Evolutionary conservation across 164 flowering plant species (phyloP).

Genomic region (Buxus sempervirens): DNA sequence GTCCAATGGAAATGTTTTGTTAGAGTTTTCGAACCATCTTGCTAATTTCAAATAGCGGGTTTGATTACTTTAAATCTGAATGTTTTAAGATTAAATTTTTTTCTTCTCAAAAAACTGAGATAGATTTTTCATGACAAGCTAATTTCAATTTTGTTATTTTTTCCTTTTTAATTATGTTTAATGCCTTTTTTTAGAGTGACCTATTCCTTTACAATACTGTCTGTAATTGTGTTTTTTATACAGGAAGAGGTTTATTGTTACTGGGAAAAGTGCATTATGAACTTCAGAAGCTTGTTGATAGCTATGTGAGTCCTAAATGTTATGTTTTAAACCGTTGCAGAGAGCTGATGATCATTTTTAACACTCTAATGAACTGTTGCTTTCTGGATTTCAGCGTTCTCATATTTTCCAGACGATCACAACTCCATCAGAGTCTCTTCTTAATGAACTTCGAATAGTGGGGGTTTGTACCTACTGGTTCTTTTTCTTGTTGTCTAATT

Average conservation of each 20-base stretch:
- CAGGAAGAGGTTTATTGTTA: conserved; percentile 73
- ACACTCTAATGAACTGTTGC: background rate
- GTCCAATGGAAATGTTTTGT: background rate
- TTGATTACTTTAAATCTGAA: background rate
- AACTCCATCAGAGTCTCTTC: conserved; percentile 88
- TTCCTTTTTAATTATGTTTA: background rate
- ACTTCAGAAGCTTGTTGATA: conserved; percentile 78
- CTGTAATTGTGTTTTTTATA: conserved; percentile 12
- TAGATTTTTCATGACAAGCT: background rate
- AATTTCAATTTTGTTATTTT: too few relatives aligned
- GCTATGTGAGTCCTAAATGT: conserved; percentile 56
- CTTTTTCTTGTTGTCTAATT: too few relatives aligned
- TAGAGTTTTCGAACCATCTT: background rate
- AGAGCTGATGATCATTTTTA: background rate
- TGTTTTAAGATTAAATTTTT: background rate
- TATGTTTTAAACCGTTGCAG: background rate
- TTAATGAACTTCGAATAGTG: conserved; percentile 76
- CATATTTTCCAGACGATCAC: conserved; percentile 82
- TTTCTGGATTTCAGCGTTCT: conserved; percentile 59
- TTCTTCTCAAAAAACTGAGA: too few relatives aligned
- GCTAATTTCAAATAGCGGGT: background rate
- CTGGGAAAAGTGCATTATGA: conserved; percentile 84
- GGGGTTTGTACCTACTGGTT: conserved; percentile 73
- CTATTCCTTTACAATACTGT: too few relatives aligned
- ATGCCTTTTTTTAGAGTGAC: too few relatives aligned